Base-by-base conservation (phyloP, 345 rosid species). In the Sapria himalayana region DNA sequence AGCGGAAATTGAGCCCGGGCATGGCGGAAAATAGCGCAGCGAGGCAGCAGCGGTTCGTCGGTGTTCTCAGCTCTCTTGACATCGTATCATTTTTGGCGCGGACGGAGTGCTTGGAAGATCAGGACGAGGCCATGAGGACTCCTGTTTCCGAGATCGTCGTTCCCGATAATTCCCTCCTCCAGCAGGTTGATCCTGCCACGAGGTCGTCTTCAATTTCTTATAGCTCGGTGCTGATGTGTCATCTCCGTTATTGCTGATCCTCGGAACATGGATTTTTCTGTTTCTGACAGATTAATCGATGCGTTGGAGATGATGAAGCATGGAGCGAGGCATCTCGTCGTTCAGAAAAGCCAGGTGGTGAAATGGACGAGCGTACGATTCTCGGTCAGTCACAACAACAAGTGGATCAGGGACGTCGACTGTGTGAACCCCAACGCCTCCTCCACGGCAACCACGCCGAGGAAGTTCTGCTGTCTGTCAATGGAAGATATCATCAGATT, bases 271-370 rank as follows among this genome's bases (percentile, higher is more conserved):
- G 31, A 29, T 45, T 49, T 50, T 3, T 33, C n/a, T 24, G 16
- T 46, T 43, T 41, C 37, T 47, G 58, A 34, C 51, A 89, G 98
- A 61, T 60, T 89, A 66, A 74, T 89, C 35, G 98, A 89, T 54
- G 95, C 93, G 6, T 39, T 89, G 55, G 98, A 82, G 66, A 89
- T 82, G 98, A 89, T 84, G 93, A 89, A 79, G 72, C 95, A 89
- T 47, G 94, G 93, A 9, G 93, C 73, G 43, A 71, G 73, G 54
- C 77, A 95, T 37, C 93, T 89, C 53, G 73, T 89, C 10, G 92
- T 89, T 45, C 76, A 73, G 0, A 89, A 82, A 63, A 68, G 81
- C 40, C 63, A 54, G 19, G 71, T 43, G 15, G 79, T 93, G 95
- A 82, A 69, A 73, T 93, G 98, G 45, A 74, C 79, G 84, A 89